These are phyloP conservation scores for Kuraishia molischiana DNA, from an alignment of 805 yeast genomes.

Conservation along the genomic window DNA sequence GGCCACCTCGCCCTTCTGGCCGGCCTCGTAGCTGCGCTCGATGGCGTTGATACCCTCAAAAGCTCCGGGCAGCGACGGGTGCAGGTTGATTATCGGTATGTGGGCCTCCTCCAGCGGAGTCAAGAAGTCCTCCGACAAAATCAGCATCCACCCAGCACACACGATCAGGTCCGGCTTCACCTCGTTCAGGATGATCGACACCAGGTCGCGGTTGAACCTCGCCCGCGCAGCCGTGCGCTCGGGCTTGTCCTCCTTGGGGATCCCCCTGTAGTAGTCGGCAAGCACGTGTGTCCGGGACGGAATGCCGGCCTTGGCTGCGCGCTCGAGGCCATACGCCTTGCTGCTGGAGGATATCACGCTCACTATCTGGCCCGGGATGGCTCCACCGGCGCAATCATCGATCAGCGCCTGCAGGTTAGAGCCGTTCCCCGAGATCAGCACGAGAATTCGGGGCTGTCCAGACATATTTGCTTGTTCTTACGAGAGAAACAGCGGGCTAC, in stretches of 20 bases:
- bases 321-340: slow-evolving; percentile 76
- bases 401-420: slow-evolving; percentile 93
- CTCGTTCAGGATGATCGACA: slow-evolving; percentile 47
- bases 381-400: slow-evolving; percentile 44
- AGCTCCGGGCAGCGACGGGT: slow-evolving; percentile 95
- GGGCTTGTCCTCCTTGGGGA: slow-evolving; percentile 57
- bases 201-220: slow-evolving; percentile 70
- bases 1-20: slow-evolving; percentile 68
- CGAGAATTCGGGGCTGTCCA: slow-evolving; percentile 33
- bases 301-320: slow-evolving; percentile 65
- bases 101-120: slow-evolving; percentile 48
- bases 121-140: slow-evolving; percentile 70
- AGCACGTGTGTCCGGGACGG: slow-evolving; percentile 68
- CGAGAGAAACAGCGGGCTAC: too few species aligned
- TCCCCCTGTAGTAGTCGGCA: slow-evolving; percentile 61
- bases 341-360: slow-evolving; percentile 80
- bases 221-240: slow-evolving; percentile 55
- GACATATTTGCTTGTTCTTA: background rate
- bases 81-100: slow-evolving; percentile 82
- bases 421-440: slow-evolving; percentile 90
- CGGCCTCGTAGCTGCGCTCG: slow-evolving; percentile 93
- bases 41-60: slow-evolving; percentile 97
- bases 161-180: slow-evolving; percentile 75
- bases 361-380: slow-evolving; percentile 39
- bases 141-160: slow-evolving; percentile 98